Conservation (phyloP, 2,329 filamentous ascomycete species). For the Simplicillium sp. region DNA sequence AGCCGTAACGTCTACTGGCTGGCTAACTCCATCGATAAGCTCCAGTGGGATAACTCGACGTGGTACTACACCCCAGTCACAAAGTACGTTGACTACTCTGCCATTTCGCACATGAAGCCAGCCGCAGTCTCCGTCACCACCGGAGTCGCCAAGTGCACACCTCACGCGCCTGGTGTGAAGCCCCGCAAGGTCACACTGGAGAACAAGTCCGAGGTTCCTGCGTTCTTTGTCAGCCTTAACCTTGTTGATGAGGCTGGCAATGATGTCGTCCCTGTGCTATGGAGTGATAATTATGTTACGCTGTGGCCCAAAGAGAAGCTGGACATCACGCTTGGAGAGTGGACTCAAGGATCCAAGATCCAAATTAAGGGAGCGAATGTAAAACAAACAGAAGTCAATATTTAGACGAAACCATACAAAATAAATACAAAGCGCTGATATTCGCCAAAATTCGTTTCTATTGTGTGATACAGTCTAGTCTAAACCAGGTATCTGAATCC, state of each 20-base stretch:
- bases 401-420: background rate
- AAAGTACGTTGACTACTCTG: slow-evolving; percentile 36
- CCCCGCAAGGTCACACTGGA: slow-evolving; percentile 29
- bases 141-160: slow-evolving; percentile 5
- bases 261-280: slow-evolving; percentile 42
- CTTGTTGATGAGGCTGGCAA: slow-evolving; percentile 31
- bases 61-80: slow-evolving; percentile 52
- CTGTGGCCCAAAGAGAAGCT: slow-evolving; percentile 47
- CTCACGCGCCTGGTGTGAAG: slow-evolving; percentile 8
- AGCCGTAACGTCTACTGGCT: slow-evolving; percentile 56
- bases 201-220: slow-evolving; percentile 42
- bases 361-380: slow-evolving; percentile 9
- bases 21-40: slow-evolving; percentile 29
- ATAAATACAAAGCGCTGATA: background rate
- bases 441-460: background rate
- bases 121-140: slow-evolving; percentile 25
- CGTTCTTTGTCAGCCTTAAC: slow-evolving; percentile 46
- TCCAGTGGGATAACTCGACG: slow-evolving; percentile 46
- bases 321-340: slow-evolving; percentile 9
- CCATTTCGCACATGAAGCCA: slow-evolving; percentile 26
- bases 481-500: slow-evolving; percentile 38
- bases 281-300: slow-evolving; percentile 56
- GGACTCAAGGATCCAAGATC: slow-evolving; percentile 6
- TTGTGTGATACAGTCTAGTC: background rate
- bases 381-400: background rate